These are phyloP conservation scores for Haplosporangium sp. DNA, from an alignment of 371 early-diverging fungal genomes.

Conservation along the genomic window DNA sequence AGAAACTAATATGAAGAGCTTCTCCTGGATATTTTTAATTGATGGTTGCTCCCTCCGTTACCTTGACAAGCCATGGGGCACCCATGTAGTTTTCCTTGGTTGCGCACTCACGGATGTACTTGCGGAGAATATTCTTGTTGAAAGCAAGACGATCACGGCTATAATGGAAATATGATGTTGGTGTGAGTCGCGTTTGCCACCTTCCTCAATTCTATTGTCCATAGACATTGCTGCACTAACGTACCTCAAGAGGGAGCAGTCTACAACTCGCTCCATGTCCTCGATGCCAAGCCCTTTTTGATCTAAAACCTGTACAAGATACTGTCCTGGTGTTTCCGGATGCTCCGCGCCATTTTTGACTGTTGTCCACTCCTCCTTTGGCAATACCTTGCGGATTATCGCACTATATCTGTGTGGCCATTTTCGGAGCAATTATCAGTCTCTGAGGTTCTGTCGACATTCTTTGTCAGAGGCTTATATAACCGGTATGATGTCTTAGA, in stretches of 20 bases:
- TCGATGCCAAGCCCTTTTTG: slow-evolving; percentile 22
- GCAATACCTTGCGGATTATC: slow-evolving; percentile 33
- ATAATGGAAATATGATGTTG: not conserved
- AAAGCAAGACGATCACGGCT: slow-evolving; percentile 77
- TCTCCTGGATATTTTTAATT: not conserved
- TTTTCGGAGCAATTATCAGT: slow-evolving; percentile 3
- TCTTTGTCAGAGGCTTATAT: not conserved
- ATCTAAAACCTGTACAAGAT: slow-evolving; percentile 45
- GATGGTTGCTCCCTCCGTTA: slow-evolving; percentile 24
- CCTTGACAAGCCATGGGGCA: slow-evolving; percentile 80
- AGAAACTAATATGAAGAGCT: not conserved
- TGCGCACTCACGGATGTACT: slow-evolving; percentile 75
- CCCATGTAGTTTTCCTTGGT: slow-evolving; percentile 75
- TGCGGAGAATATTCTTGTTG: slow-evolving; percentile 76
- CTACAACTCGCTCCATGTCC: slow-evolving; percentile 43
- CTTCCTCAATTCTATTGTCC: too few species aligned
- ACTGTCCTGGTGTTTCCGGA: slow-evolving; percentile 46
- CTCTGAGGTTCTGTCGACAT: not conserved
- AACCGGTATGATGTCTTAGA: too few species aligned
- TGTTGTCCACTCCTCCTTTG: slow-evolving; percentile 44
- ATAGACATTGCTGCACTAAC: not conserved
- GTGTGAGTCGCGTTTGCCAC: not conserved
- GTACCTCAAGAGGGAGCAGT: slow-evolving; percentile 47
- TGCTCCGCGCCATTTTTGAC: slow-evolving; percentile 16
- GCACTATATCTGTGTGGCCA: slow-evolving; percentile 29